Evolutionary conservation across 306 rosid genomes (phyloP).

Genomic region (Oxytropis ochrocephala): DNA sequence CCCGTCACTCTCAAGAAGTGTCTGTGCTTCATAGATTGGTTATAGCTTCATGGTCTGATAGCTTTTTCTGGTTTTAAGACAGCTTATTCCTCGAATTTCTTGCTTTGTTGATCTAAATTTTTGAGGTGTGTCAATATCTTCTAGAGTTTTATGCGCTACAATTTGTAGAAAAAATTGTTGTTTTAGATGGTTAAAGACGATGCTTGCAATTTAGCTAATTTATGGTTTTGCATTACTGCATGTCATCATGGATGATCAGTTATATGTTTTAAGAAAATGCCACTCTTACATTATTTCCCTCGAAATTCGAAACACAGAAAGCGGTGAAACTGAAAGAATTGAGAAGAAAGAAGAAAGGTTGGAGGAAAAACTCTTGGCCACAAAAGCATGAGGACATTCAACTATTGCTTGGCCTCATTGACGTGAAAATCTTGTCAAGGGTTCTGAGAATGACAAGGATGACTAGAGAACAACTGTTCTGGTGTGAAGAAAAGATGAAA

Average conservation of each 20-base stretch:
- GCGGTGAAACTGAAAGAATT: conserved; percentile 62
- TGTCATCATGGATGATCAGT: background rate
- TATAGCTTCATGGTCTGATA: background rate
- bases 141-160: background rate
- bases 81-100: background rate
- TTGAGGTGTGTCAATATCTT: background rate
- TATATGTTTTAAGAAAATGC: background rate
- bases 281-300: background rate
- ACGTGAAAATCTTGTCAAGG: conserved; percentile 56
- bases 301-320: conserved; percentile 50
- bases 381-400: conserved; percentile 63
- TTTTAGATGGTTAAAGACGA: background rate
- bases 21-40: background rate
- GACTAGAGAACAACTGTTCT: conserved; percentile 64
- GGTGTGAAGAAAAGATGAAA: conserved; percentile 96
- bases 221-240: background rate
- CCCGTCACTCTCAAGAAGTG: too few relatives aligned
- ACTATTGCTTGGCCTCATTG: conserved; percentile 63
- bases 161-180: background rate
- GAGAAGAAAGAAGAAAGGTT: conserved; percentile 59
- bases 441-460: conserved; percentile 66
- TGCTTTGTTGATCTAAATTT: too few relatives aligned
- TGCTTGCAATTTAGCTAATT: background rate
- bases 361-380: conserved; percentile 76
- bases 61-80: background rate